Evolutionary conservation across 2,329 filamentous ascomycete genomes (phyloP).

Genomic region (Sporothrix globosa): DNA sequence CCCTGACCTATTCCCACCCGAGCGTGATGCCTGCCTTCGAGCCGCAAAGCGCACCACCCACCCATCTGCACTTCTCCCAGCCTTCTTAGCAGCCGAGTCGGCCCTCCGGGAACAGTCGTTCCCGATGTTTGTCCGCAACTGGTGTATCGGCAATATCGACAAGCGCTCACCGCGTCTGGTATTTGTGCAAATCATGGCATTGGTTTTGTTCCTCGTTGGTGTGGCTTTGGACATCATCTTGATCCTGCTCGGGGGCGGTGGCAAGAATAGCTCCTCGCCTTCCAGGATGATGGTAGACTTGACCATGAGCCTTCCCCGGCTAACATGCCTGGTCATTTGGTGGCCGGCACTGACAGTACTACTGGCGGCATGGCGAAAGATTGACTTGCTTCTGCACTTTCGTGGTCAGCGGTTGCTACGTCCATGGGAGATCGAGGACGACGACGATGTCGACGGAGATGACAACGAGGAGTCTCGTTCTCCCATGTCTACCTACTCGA

Average conservation of each 20-base stretch:
- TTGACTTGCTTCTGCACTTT: slow-evolving; percentile 46
- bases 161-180: slow-evolving; percentile 33
- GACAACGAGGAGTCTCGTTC: slow-evolving; percentile 18
- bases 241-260: slow-evolving; percentile 36
- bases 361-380: slow-evolving; percentile 44
- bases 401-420: slow-evolving; percentile 43
- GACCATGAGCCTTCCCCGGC: slow-evolving; percentile 36
- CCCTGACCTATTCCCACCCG: slow-evolving; percentile 44
- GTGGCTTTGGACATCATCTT: slow-evolving; percentile 43
- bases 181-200: slow-evolving; percentile 39
- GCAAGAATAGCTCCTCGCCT: slow-evolving; percentile 33
- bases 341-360: slow-evolving; percentile 45
- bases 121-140: slow-evolving; percentile 47
- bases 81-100: slow-evolving; percentile 46
- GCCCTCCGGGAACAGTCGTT: slow-evolving; percentile 46
- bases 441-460: slow-evolving; percentile 31
- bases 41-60: slow-evolving; percentile 50
- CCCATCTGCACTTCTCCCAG: slow-evolving; percentile 49
- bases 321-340: slow-evolving; percentile 43
- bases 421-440: slow-evolving; percentile 46
- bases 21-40: slow-evolving; percentile 47
- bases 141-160: slow-evolving; percentile 45
- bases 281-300: slow-evolving; percentile 23
- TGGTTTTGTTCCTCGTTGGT: slow-evolving; percentile 38
- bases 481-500: neutral